These are phyloP conservation scores for Candida montana DNA, from an alignment of 805 yeast genomes.

Conservation along the genomic window DNA sequence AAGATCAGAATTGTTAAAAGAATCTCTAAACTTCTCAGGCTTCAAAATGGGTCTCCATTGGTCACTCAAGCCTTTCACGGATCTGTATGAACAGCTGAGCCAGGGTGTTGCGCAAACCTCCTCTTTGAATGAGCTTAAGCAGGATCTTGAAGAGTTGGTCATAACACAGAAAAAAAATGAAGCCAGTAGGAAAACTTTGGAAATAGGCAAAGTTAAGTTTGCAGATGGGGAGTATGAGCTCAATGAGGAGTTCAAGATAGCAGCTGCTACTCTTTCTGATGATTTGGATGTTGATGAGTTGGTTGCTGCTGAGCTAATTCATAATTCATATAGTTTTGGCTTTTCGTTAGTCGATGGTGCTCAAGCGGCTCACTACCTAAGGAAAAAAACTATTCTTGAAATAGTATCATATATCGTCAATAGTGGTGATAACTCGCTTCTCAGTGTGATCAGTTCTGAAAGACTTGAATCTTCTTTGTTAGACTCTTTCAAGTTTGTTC, in stretches of 20 bases:
- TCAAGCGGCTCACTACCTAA: slow-evolving; percentile 56
- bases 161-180: slow-evolving; percentile 40
- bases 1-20: slow-evolving; percentile 1
- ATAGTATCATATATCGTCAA: slow-evolving; percentile 42
- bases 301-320: slow-evolving; percentile 64
- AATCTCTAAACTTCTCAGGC: not conserved
- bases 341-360: slow-evolving; percentile 54
- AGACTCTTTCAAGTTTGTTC: slow-evolving; percentile 52
- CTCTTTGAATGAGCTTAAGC: slow-evolving; percentile 27
- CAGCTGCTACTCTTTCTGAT: slow-evolving; percentile 53
- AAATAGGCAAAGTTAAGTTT: slow-evolving; percentile 42
- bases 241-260: slow-evolving; percentile 59
- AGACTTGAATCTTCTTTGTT: slow-evolving; percentile 40
- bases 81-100: slow-evolving; percentile 16
- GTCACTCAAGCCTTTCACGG: slow-evolving; percentile 17
- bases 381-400: slow-evolving; percentile 71
- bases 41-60: slow-evolving; percentile 18
- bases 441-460: slow-evolving; percentile 17
- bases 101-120: slow-evolving; percentile 10
- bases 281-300: slow-evolving; percentile 74
- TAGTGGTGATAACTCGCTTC: slow-evolving; percentile 23
- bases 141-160: slow-evolving; percentile 42
- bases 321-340: slow-evolving; percentile 41
- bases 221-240: slow-evolving; percentile 54
- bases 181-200: slow-evolving; percentile 41